Base-by-base conservation (phyloP, 116 monocot genomes). In the Posidonia oceanica region DNA sequence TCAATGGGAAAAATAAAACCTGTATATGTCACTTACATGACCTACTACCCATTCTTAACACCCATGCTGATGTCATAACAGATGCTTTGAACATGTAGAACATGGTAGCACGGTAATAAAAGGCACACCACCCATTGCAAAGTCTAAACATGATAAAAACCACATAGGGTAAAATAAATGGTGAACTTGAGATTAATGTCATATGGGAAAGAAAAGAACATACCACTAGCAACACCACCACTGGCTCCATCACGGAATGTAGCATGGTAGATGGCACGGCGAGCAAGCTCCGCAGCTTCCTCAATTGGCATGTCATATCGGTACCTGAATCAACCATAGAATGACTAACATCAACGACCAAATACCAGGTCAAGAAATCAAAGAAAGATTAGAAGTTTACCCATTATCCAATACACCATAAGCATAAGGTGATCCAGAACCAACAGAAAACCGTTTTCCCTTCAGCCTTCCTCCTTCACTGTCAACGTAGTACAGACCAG, bases 391-490 rank as follows among this genome's bases (percentile, higher is more conserved):
- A 18, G 36, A 22, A 38, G 41, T 21, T n/a, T 80, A 91, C 95
- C 95, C 88, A 60, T 78, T 76, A 59, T 95, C 91, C 53, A 95
- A 76, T 14, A 95, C 81, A 66, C 86, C 91, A 80, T 95, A 90
- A 64, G 94, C 94, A 80, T 91, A 95, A 15, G 84, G 86, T n/a
- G 91, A 91, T 52, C 95, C 95, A 16, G 88, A 95, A 51, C 95
- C 91, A 74, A 91, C 95, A 61, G 95, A 91, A 65, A 95, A 95
- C 12, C 86, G 74, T 74, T 54, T 81, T 8, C 91, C 91, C 71
- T 88, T 88, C 10, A 95, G 79, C 75, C 91, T 86, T n/a, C 91
- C 91, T 29, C 95, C 95, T 81, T 95, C 95, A 60, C 88, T 88
- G 74, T 95, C 95, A 41, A 95, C 91, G 67, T 95, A 95, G 55